Evolutionary conservation across 352 stramenopile genomes (phyloP).

Genomic region (Phytophthora capsici): DNA sequence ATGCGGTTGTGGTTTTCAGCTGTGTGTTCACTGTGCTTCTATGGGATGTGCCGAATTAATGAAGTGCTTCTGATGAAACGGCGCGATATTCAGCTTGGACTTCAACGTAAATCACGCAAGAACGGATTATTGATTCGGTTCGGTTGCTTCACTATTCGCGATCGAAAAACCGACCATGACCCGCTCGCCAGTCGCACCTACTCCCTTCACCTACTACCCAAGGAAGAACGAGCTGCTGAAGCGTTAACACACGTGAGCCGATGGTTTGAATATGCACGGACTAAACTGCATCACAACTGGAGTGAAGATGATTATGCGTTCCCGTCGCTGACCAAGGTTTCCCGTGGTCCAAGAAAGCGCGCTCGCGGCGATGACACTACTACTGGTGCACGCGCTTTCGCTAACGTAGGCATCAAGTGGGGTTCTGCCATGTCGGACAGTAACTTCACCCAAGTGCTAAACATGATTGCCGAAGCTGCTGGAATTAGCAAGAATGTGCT

Average conservation of each 20-base stretch:
- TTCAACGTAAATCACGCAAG: constrained; percentile 1
- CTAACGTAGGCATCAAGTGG: constrained; percentile 4
- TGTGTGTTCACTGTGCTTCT: constrained; percentile 19
- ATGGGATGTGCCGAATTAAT: constrained; percentile 37
- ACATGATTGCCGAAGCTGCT: constrained; percentile 10
- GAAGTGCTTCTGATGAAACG: constrained; percentile 19
- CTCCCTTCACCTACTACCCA: background rate
- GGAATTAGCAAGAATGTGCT: constrained; percentile 3
- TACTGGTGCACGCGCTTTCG: background rate
- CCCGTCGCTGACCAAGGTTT: constrained; percentile 3
- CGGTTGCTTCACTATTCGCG: constrained; percentile 16
- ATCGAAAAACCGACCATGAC: constrained; percentile 16
- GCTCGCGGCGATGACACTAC: background rate
- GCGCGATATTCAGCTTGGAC: constrained; percentile 9
- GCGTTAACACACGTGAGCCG: constrained; percentile 5
- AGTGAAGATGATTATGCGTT: constrained; percentile 6
- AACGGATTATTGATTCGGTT: background rate
- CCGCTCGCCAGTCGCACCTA: constrained; percentile 9
- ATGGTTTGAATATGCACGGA: constrained; percentile 4
- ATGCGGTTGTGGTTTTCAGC: too few relatives aligned
- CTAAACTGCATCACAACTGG: background rate
- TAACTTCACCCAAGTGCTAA: constrained; percentile 22
- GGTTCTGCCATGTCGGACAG: constrained; percentile 8
- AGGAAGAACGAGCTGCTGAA: constrained; percentile 6
- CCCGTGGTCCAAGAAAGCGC: background rate